phyloP scores from a whole-genome alignment of 2,329 filamentous ascomycete genomes.

The Colletotrichum cuscutae region DNA sequence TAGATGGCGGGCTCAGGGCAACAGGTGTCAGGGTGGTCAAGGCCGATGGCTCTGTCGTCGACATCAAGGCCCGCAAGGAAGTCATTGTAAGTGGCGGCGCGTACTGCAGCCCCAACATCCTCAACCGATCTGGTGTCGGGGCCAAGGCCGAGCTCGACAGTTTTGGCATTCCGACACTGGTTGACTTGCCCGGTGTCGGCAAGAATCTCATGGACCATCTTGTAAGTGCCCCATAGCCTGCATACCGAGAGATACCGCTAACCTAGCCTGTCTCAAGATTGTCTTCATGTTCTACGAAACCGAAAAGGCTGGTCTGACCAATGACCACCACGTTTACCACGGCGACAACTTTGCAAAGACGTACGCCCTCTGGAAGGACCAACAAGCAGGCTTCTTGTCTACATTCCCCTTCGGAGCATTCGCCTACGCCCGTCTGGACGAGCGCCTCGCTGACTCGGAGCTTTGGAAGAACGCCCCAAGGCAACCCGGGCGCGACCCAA shows the following conservation, averaged over 20 bases:
- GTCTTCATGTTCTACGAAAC: constrained; percentile 72
- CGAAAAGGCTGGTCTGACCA: constrained; percentile 60
- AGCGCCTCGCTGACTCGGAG: constrained; percentile 63
- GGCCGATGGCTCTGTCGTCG: constrained; percentile 47
- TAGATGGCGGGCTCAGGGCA: constrained; percentile 51
- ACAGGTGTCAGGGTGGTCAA: constrained; percentile 53
- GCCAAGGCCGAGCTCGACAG: constrained; percentile 52
- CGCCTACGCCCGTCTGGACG: constrained; percentile 69
- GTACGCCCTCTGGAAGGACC: constrained; percentile 65
- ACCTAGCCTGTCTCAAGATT: constrained; percentile 46
- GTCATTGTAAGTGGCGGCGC: constrained; percentile 58
- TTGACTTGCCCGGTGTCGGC: constrained; percentile 59
- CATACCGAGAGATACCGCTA: not conserved
- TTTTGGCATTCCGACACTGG: constrained; percentile 51
- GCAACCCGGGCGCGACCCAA: constrained; percentile 66
- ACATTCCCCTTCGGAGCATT: constrained; percentile 73
- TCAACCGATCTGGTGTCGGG: constrained; percentile 64
- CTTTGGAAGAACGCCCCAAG: constrained; percentile 64
- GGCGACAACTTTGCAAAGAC: constrained; percentile 60
- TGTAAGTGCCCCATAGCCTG: constrained; percentile 40
- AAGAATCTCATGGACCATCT: constrained; percentile 62
- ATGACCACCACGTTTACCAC: constrained; percentile 64
- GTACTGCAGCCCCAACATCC: constrained; percentile 62
- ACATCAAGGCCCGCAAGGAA: constrained; percentile 49
- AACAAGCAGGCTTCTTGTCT: constrained; percentile 67